Evolutionary conservation across 805 yeast species (phyloP).

Genomic region (Metschnikowia anglica): DNA sequence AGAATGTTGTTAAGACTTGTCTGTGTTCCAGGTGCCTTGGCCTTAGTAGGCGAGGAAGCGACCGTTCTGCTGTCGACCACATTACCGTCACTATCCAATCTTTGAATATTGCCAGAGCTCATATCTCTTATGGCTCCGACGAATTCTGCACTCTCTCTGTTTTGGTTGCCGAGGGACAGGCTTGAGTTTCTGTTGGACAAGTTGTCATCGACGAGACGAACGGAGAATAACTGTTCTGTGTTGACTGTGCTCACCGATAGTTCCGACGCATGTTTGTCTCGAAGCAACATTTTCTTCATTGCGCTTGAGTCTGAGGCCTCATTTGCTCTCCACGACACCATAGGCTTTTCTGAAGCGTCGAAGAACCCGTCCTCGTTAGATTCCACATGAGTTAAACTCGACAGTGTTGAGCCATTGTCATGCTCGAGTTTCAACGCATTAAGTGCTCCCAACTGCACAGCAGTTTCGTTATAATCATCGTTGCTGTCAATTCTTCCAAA

Average conservation of each 20-base stretch:
- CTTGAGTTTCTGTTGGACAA: conserved; percentile 32
- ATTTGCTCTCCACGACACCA: conserved; percentile 45
- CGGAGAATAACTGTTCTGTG: conserved; percentile 78
- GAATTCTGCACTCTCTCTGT: conserved; percentile 2
- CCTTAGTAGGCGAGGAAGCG: conserved; percentile 8
- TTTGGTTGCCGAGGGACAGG: conserved; percentile 23
- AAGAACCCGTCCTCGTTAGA: conserved; percentile 27
- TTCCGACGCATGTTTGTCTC: conserved; percentile 41
- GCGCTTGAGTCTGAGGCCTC: conserved; percentile 31
- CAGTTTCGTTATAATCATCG: conserved; percentile 27
- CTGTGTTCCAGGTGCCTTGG: conserved; percentile 15
- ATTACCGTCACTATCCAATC: conserved; percentile 47
- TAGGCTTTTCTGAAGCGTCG: conserved; percentile 40
- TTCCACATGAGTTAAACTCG: conserved; percentile 56
- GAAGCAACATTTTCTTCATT: conserved; percentile 17
- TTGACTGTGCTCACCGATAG: conserved; percentile 80
- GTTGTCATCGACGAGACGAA: conserved; percentile 66
- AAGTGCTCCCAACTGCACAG: conserved; percentile 47
- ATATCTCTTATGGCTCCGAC: conserved; percentile 19
- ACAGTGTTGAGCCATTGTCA: conserved; percentile 34
- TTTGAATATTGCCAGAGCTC: conserved; percentile 39
- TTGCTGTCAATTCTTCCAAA: conserved; percentile 30
- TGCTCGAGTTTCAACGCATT: conserved; percentile 53
- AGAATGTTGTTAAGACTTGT: conserved; percentile 15
- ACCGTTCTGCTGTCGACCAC: conserved; percentile 24